These are phyloP conservation scores for Datisca glomerata DNA, from an alignment of 306 rosid species.

Conservation along the genomic window DNA sequence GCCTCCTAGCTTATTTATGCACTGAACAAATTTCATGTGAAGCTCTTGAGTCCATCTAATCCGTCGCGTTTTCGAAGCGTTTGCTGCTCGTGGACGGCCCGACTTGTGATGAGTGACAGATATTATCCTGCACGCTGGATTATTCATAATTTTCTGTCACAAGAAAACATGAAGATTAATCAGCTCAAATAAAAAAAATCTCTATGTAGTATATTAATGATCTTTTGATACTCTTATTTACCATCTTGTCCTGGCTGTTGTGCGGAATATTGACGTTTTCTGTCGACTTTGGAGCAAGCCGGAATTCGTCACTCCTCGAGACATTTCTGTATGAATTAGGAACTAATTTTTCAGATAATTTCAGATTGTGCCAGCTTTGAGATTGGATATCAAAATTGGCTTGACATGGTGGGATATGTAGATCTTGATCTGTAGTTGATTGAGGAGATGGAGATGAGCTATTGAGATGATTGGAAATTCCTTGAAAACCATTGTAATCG, in stretches of 20 bases:
- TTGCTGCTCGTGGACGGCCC: not conserved
- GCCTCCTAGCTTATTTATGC: not conserved
- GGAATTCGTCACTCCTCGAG: too few relatives aligned
- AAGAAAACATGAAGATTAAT: not conserved
- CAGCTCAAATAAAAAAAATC: too few relatives aligned
- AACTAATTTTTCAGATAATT: too few relatives aligned
- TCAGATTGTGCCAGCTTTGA: not conserved
- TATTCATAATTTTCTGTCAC: not conserved
- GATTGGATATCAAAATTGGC: not conserved
- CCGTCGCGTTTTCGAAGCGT: not conserved
- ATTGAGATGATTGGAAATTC: not conserved
- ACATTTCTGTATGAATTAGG: too few relatives aligned
- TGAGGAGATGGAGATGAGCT: not conserved
- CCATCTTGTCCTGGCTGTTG: too few relatives aligned
- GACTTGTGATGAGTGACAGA: not conserved
- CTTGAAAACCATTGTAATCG: not conserved
- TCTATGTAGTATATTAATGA: too few relatives aligned
- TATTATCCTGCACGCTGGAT: not conserved
- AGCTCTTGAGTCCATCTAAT: constrained; percentile 1
- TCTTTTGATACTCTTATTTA: too few relatives aligned
- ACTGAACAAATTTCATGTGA: not conserved
- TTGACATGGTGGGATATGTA: not conserved
- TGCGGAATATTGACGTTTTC: too few relatives aligned
- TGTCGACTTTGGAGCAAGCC: too few relatives aligned
- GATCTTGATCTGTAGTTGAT: not conserved